These are phyloP conservation scores for Carex cristatella DNA, from an alignment of 176 grass and related monocot genomes.

Conservation along the genomic window DNA sequence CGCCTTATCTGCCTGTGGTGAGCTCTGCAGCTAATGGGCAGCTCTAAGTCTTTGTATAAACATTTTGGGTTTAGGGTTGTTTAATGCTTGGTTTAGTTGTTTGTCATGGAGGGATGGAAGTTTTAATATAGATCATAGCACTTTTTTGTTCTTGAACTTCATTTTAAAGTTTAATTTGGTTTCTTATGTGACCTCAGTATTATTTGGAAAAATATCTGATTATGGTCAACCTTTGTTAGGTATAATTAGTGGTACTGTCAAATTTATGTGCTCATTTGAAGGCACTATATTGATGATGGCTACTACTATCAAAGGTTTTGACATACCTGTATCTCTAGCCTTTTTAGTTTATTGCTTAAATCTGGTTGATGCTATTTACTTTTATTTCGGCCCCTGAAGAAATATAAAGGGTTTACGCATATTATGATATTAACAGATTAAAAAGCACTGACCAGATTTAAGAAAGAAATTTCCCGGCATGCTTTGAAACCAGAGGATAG, in stretches of 20 bases:
- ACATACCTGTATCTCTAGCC: neutral
- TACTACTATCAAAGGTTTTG: neutral
- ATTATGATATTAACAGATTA: neutral
- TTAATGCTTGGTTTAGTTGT: neutral
- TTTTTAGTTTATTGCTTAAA: neutral
- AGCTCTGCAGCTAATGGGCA: conserved; percentile 27
- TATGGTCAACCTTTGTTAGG: neutral
- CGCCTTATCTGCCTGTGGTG: conserved; percentile 29
- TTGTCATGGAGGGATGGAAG: neutral
- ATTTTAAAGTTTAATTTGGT: neutral
- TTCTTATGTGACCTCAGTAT: neutral
- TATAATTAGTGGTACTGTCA: neutral
- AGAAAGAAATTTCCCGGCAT: neutral
- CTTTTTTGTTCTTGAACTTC: neutral
- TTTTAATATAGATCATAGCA: neutral
- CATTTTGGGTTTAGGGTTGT: neutral
- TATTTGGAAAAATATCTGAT: neutral
- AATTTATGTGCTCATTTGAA: neutral
- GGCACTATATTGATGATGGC: neutral
- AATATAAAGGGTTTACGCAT: neutral
- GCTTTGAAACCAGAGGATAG: neutral
- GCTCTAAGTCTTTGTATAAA: conserved; percentile 12
- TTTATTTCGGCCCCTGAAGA: neutral
- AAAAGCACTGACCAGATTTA: neutral
- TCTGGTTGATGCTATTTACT: neutral